phyloP scores from a whole-genome alignment of 805 yeast species.

The Wickerhamomyces bovis region DNA sequence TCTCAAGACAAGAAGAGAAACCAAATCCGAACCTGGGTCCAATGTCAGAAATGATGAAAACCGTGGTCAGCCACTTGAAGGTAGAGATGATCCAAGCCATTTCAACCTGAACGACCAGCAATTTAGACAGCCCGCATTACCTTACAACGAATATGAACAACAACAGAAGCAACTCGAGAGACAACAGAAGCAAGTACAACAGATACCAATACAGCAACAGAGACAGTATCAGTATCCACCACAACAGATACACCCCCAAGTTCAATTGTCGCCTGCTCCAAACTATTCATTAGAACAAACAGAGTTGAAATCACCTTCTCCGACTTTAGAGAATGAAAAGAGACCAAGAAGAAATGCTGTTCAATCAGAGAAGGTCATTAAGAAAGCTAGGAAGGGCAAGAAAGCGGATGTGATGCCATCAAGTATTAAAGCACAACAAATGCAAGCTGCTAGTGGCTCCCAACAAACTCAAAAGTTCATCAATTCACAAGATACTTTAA shows the following conservation, averaged over 20 bases:
- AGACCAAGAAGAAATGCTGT: slow-evolving; percentile 10
- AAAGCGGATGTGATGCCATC: slow-evolving; percentile 5
- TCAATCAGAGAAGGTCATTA: slow-evolving; percentile 5
- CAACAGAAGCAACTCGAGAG: not conserved
- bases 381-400: slow-evolving; percentile 4
- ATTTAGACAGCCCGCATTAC: slow-evolving; percentile 10
- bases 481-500: slow-evolving; percentile 37
- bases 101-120: slow-evolving; percentile 5
- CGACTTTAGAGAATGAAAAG: slow-evolving; percentile 1
- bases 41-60: slow-evolving; percentile 4
- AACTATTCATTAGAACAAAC: slow-evolving; percentile 11
- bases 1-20: slow-evolving; percentile 10
- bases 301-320: slow-evolving; percentile 10
- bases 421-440: not conserved
- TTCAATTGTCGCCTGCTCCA: slow-evolving; percentile 4
- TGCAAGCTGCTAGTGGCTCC: not conserved
- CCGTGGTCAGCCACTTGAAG: slow-evolving; percentile 3
- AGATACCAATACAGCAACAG: slow-evolving; percentile 1
- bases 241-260: slow-evolving; percentile 5
- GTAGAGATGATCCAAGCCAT: not conserved
- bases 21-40: slow-evolving; percentile 21
- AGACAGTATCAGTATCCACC: slow-evolving; percentile 12
- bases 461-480: not conserved
- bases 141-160: slow-evolving; percentile 5
- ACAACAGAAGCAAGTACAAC: slow-evolving; percentile 1